A percentile compares a stretch with the other conserved stretches of the same genome.
Conservation (phyloP, 768 basidiomycete genomes). For the Amanita molliuscula region DNA sequence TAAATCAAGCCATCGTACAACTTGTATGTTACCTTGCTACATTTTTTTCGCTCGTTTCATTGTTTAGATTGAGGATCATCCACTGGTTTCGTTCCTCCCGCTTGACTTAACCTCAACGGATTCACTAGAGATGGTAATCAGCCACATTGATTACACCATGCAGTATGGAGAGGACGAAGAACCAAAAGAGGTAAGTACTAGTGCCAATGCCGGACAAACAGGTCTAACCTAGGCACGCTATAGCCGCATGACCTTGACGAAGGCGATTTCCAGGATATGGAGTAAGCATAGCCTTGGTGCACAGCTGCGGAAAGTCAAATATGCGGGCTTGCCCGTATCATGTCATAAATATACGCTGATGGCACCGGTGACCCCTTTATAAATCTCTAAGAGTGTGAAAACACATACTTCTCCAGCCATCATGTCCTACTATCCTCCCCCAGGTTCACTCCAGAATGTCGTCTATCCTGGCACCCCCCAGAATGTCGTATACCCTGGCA, state of each 20-base stretch:
- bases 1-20: constrained; percentile 93
- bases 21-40: constrained; percentile 77
- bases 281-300: constrained; percentile 22
- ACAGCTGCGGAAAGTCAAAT: background rate
- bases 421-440: constrained; percentile 31
- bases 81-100: constrained; percentile 93
- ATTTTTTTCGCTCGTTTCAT: constrained; percentile 53
- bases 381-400: background rate
- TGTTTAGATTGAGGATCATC: constrained; percentile 91
- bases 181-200: constrained; percentile 68
- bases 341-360: background rate
- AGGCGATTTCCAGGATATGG: constrained; percentile 77
- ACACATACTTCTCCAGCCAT: constrained; percentile 2
- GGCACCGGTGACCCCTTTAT: background rate
- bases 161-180: constrained; percentile 99
- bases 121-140: constrained; percentile 82
- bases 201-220: background rate
- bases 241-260: constrained; percentile 94
- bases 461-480: constrained; percentile 24
- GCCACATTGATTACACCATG: constrained; percentile 96
- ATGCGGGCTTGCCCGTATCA: background rate
- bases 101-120: constrained; percentile 86
- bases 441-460: constrained; percentile 23
- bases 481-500: constrained; percentile 22
- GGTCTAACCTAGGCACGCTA: constrained; percentile 9